phyloP scores from a whole-genome alignment of 352 stramenopile genomes.

The Phytopythium montanum region DNA sequence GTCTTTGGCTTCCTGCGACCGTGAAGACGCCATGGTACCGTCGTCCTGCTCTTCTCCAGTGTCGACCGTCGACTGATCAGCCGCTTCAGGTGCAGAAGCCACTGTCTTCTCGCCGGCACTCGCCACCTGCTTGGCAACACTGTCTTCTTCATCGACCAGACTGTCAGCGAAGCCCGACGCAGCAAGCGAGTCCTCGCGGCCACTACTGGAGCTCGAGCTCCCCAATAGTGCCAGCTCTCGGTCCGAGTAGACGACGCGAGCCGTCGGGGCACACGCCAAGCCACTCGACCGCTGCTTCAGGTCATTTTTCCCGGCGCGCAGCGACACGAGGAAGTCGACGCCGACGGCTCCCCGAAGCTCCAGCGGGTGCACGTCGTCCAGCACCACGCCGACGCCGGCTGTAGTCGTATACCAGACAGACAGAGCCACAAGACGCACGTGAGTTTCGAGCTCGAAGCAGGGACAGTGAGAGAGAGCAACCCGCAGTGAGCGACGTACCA shows the following conservation, averaged over 20 bases:
- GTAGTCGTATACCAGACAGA: background rate
- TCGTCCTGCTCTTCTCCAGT: background rate
- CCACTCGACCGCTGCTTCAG: conserved; percentile 23
- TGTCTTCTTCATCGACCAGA: background rate
- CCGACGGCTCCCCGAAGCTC: conserved; percentile 31
- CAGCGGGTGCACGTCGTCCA: conserved; percentile 57
- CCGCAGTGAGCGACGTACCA: conserved; percentile 14
- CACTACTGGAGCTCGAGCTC: background rate
- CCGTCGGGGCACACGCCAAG: conserved; percentile 32
- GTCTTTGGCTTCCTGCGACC: background rate
- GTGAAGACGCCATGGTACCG: background rate
- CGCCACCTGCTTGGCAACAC: background rate
- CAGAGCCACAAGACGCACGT: background rate
- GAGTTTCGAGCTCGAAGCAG: background rate
- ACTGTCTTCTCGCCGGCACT: background rate
- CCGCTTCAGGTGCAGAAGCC: background rate
- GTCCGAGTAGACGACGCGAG: conserved; percentile 47
- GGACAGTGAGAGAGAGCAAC: background rate
- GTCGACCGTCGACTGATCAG: background rate
- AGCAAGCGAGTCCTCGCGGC: background rate
- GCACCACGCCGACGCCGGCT: conserved; percentile 53
- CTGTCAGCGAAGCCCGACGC: background rate
- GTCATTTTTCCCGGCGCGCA: conserved; percentile 41
- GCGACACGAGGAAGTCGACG: conserved; percentile 50
- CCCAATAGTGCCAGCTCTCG: conserved; percentile 43